A percentile compares a stretch with the other conserved stretches of the same genome.
Conservation (phyloP, 2,329 filamentous ascomycete species). For the Ceratocystis eucalypticola region DNA sequence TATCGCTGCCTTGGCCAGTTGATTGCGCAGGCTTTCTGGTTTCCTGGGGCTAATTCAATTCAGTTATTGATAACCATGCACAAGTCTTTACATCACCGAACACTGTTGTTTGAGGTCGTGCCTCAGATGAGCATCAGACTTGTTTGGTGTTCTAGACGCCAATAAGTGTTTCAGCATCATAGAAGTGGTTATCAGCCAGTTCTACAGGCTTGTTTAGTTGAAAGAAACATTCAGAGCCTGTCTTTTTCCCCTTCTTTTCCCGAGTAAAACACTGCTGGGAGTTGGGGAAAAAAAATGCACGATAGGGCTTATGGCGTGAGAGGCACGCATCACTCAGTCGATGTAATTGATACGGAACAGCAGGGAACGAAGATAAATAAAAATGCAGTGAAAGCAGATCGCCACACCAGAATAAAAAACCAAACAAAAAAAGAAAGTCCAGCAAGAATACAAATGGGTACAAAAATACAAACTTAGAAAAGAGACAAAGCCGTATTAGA, state of each 20-base stretch:
- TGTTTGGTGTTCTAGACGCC: constrained; percentile 8
- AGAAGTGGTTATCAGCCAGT: neutral
- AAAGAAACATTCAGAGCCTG: too few species aligned
- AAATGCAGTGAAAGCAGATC: neutral
- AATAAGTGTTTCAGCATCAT: neutral
- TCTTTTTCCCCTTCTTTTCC: too few species aligned
- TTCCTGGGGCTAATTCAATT: too few species aligned
- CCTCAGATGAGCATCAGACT: constrained; percentile 10
- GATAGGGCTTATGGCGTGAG: too few species aligned
- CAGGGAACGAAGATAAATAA: neutral
- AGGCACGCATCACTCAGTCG: too few species aligned
- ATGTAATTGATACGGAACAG: neutral
- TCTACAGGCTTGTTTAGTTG: neutral
- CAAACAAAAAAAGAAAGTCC: neutral
- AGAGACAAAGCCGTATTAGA: neutral
- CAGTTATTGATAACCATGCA: too few species aligned
- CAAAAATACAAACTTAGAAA: neutral
- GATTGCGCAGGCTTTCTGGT: too few species aligned
- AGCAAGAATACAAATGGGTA: neutral
- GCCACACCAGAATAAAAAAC: neutral
- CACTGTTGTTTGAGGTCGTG: constrained; percentile 12
- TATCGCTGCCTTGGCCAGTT: too few species aligned
- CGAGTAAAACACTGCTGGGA: too few species aligned
- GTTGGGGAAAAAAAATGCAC: too few species aligned
- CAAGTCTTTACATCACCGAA: neutral